Percentiles rank a stretch among this genome's conserved stretches.
Evolutionary conservation across 164 flowering plant genomes (phyloP).

Genomic region (Berberis thunbergii): DNA sequence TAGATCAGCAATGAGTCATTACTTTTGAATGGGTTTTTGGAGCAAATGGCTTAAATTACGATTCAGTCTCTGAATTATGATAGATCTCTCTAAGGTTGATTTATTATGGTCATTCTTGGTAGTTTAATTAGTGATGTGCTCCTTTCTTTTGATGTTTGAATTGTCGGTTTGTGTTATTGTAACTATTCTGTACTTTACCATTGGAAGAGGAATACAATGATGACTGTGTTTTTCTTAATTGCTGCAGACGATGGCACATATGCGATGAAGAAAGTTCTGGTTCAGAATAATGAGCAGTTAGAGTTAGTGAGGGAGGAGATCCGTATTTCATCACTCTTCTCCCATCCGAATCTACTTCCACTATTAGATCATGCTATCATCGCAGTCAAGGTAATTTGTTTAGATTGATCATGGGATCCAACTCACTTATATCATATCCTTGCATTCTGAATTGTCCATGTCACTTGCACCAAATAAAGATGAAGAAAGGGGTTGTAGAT

Average conservation of each 20-base stretch:
- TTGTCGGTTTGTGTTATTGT: background rate
- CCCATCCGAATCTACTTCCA: slow-evolving; percentile 88
- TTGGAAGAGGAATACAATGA: background rate
- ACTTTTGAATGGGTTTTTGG: too few relatives aligned
- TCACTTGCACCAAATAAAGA: background rate
- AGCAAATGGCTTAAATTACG: too few relatives aligned
- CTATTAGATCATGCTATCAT: slow-evolving; percentile 95
- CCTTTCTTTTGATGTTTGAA: background rate
- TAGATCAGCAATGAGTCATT: too few relatives aligned
- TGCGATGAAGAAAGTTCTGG: slow-evolving; percentile 90
- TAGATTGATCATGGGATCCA: background rate
- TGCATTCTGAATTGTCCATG: background rate
- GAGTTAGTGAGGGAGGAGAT: slow-evolving; percentile 90
- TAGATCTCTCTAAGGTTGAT: too few relatives aligned
- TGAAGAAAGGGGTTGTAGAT: too few relatives aligned
- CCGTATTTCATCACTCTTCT: slow-evolving; percentile 79
- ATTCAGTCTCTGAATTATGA: too few relatives aligned
- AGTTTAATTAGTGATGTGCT: too few relatives aligned
- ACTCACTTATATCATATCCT: background rate
- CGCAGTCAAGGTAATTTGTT: slow-evolving; percentile 55
- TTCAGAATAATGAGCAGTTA: slow-evolving; percentile 80
- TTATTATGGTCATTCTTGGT: too few relatives aligned
- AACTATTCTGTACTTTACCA: background rate
- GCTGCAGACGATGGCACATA: slow-evolving; percentile 80
- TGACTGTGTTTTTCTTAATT: background rate